Base-by-base conservation (phyloP, 257 asterid genomes). In the Scutellaria baicalensis region DNA sequence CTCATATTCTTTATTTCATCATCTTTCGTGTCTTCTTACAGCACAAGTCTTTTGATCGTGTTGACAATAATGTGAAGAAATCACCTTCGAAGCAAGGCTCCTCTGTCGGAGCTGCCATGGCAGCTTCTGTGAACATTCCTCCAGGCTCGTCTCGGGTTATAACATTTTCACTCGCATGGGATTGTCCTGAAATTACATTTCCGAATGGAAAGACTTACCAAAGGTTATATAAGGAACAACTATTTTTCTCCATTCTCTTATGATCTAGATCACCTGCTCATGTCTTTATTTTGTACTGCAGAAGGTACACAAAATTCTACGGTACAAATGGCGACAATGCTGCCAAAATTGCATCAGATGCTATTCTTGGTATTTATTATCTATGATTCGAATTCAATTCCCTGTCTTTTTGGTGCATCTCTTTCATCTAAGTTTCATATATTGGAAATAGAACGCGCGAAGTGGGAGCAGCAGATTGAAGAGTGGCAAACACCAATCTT, bases 101-200 rank as follows among this genome's bases (percentile, higher is more conserved):
- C 65, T 77, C 82, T 63, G 61, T 88, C 66, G 97, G 97, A 68
- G 95, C 97, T 12, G 95, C 97, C 55, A 71, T 90, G 67, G 84
- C 95, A 42, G 93, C 95, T 54, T 84, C 97, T 38, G 78, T 88
- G 36, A 82, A 82, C 47, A 67, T 90, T 78, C 92, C 95, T 55
- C 77, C 90, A 20, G 75, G 77, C 62, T 72, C 84, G 50, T 81
- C 82, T 44, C 78, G 75, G 35, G 83, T 83, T 4, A 76, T 85
- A 45, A 82, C 94, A 59, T 90, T 90, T 82, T 82, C 97, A 45
- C 42, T 90, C 73, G 86, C 90, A 71, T 90, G 97, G 97, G 97
- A 87, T 54, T 86, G 92, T 74, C 95, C 97, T 39, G 94, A 90
- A 69, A 71, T 90, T n/a, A 80, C 70, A 78, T 90, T 90, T 77